Conservation (phyloP, 345 rosid species). For the Arabidopsis arenosa region DNA sequence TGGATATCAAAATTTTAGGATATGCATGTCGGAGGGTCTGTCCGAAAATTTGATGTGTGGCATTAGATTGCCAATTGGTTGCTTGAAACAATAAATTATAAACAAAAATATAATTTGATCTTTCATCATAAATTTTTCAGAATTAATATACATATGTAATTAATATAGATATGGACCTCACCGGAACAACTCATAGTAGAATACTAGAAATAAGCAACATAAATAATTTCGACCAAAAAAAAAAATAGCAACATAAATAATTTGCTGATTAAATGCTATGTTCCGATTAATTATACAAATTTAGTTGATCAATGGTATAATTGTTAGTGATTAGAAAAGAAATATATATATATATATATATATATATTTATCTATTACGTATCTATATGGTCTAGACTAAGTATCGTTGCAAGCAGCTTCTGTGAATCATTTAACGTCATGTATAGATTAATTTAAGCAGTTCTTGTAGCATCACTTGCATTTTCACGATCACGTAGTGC, state of each 20-base stretch:
- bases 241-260: too few species aligned
- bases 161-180: too few species aligned
- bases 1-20: conserved; percentile 34
- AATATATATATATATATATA: too few species aligned
- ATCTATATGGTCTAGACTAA: too few species aligned
- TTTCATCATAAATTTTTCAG: too few species aligned
- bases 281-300: background rate
- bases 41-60: conserved; percentile 30
- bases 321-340: too few species aligned
- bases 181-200: background rate
- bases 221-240: too few species aligned
- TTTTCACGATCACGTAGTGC: too few species aligned
- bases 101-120: background rate
- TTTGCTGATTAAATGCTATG: background rate
- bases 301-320: background rate
- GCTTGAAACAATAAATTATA: conserved; percentile 1
- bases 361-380: too few species aligned
- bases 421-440: background rate
- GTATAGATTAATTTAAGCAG: background rate
- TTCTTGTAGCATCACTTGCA: background rate
- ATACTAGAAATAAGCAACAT: too few species aligned
- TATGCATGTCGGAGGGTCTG: conserved; percentile 38
- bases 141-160: too few species aligned
- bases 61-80: conserved; percentile 20
- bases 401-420: background rate